These are phyloP conservation scores for Cenococcum geophilum DNA, from an alignment of 495 filamentous ascomycete genomes.

Conservation along the genomic window DNA sequence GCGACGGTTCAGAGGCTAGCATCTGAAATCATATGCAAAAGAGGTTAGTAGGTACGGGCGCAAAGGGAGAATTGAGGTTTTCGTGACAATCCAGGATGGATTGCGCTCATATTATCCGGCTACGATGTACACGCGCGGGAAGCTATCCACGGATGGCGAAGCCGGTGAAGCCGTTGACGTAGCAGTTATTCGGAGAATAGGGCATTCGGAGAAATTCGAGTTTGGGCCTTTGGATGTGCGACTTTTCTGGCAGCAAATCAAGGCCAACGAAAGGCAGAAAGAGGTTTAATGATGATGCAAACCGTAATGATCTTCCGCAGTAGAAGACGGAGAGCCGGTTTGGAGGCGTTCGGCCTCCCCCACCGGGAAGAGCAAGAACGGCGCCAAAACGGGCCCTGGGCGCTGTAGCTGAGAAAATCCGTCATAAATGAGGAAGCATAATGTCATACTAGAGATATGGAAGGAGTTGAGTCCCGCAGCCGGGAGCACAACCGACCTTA, in stretches of 20 bases:
- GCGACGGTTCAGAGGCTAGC: background rate
- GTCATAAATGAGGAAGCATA: no score
- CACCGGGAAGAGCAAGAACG: background rate
- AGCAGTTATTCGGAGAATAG: no score
- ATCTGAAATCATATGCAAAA: background rate
- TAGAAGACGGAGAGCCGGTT: background rate
- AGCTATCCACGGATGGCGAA: no score
- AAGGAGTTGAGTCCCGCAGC: no score
- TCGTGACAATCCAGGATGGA: background rate
- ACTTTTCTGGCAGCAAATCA: background rate
- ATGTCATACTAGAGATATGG: no score
- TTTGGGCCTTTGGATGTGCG: background rate
- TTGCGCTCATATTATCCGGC: background rate
- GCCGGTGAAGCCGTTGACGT: no score
- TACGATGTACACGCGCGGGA: no score
- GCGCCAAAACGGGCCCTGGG: background rate
- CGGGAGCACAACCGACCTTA: no score
- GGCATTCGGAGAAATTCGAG: background rate
- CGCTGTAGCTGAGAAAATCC: background rate
- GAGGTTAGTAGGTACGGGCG: background rate
- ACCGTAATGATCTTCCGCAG: background rate
- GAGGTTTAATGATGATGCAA: slow-evolving; percentile 3
- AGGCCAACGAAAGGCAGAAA: background rate
- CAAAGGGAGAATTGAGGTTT: background rate
- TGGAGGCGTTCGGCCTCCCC: slow-evolving; percentile 3